phyloP scores from a whole-genome alignment of 2,329 filamentous ascomycete species.

The Colletotrichum plurivorum region DNA sequence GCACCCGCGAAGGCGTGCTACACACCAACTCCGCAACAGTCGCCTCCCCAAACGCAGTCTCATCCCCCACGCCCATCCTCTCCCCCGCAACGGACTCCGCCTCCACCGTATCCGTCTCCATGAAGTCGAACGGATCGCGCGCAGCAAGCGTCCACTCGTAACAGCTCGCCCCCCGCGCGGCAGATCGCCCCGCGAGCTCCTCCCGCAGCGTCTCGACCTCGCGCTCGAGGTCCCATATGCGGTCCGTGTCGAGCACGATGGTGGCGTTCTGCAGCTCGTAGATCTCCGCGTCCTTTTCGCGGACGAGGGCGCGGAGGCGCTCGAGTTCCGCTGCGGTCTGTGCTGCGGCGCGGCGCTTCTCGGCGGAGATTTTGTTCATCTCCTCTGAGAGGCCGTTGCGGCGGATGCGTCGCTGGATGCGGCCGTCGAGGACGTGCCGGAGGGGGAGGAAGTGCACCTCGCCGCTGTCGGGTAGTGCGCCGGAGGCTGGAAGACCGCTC shows the following conservation, averaged over 20 bases:
- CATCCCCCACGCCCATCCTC: conserved; percentile 57
- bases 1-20: conserved; percentile 63
- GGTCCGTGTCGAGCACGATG: conserved; percentile 61
- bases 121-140: conserved; percentile 63
- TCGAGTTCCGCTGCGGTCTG: conserved; percentile 63
- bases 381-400: conserved; percentile 72
- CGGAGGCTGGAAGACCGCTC: conserved; percentile 35
- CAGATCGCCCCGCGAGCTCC: conserved; percentile 48
- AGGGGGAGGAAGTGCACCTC: conserved; percentile 64
- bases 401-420: conserved; percentile 69
- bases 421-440: conserved; percentile 69
- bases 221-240: conserved; percentile 58
- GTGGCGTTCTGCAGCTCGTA: conserved; percentile 66
- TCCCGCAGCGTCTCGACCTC: conserved; percentile 55
- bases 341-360: conserved; percentile 58
- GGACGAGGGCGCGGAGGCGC: conserved; percentile 63
- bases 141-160: conserved; percentile 68
- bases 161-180: conserved; percentile 43
- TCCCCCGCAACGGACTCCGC: conserved; percentile 63
- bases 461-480: conserved; percentile 48
- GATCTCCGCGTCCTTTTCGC: conserved; percentile 66
- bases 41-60: conserved; percentile 62
- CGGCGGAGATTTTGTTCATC: conserved; percentile 66
- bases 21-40: conserved; percentile 65
- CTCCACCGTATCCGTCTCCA: conserved; percentile 55